Evolutionary conservation across 2,329 filamentous ascomycete species (phyloP), one percentile per base, ranked within the genome.

Genomic region (Aspergillus sergii): DNA sequence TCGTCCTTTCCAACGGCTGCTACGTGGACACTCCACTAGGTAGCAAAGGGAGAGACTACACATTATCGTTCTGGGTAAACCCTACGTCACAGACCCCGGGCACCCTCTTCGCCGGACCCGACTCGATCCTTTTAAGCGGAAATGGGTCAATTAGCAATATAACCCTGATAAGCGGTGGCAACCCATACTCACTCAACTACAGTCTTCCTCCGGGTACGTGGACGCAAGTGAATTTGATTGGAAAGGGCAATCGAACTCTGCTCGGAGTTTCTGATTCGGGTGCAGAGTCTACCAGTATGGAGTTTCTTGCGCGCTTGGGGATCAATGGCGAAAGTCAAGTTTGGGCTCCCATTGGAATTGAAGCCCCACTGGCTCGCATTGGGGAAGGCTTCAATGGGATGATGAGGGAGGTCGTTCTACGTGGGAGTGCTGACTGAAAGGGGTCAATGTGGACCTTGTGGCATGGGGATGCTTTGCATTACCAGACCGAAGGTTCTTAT

Each of bases 41-140:
- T 0, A 83, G 81, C 34, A 87, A 87, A 69, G 85, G 85, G 3
- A 75, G 83, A 43, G 77, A 86, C 67, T 87, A 87, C 72, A 85
- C 83, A 0, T 78, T 88, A 1, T 80, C 82, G 0, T 78, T 86
- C 53, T 76, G 76, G 1, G 69, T 86, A 30, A 69, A 74, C 1
- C 73, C 80, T 0, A 67, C 66, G 0, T 71, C 73, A 14, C 60
- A 67, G 2, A 73, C 69, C 2, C 79, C 80, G 36, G 79, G 78
- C 0, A 79, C 75, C 2, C 71, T 84, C 21, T 73, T 84, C n/a
- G 70, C 74, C 1, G 82, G 80, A 21, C 68, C 64, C 2, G 83
- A 81, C 69, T 85, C 81, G 5, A 72, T 72, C 4, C 79, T 84
- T 12, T 68, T 72, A 14, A 66, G 72, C 58, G 71, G 75, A 1